These are phyloP conservation scores for Ceratocystis alfenasii DNA, from an alignment of 2,329 filamentous ascomycete genomes.

Conservation along the genomic window DNA sequence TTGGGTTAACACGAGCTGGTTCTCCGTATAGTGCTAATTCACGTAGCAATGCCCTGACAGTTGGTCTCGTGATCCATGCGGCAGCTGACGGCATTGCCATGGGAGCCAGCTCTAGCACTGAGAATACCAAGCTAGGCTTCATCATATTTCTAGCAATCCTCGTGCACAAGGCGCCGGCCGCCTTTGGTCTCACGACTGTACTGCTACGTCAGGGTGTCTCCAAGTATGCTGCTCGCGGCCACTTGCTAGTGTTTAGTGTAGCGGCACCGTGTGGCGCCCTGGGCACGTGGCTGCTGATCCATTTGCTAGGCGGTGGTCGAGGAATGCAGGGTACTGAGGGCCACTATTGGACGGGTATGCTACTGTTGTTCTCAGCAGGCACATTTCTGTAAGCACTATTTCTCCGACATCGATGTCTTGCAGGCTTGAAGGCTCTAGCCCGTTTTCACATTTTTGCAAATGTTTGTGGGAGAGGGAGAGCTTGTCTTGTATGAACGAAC, in stretches of 20 bases:
- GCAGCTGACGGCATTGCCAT: conserved; percentile 92
- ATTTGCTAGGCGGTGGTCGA: conserved; percentile 56
- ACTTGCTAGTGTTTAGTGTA: conserved; percentile 81
- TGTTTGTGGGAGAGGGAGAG: not conserved
- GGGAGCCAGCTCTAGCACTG: conserved; percentile 70
- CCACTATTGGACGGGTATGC: conserved; percentile 81
- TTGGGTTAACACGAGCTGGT: conserved; percentile 36
- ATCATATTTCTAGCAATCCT: conserved; percentile 95
- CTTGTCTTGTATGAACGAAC: not conserved
- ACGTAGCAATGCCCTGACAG: conserved; percentile 67
- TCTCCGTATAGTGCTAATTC: conserved; percentile 38
- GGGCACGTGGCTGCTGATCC: conserved; percentile 68
- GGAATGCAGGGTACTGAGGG: conserved; percentile 47
- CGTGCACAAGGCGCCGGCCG: conserved; percentile 92
- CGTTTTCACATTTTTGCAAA: not conserved
- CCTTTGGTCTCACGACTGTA: conserved; percentile 85
- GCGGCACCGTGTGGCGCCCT: conserved; percentile 81
- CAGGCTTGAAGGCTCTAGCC: too few relatives aligned
- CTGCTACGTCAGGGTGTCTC: conserved; percentile 82
- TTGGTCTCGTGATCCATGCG: conserved; percentile 90
- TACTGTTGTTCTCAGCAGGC: conserved; percentile 87
- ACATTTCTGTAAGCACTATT: conserved; percentile 70
- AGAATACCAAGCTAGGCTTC: conserved; percentile 64
- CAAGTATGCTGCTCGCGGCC: conserved; percentile 70
- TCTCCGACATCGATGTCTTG: not conserved